Conservation (phyloP, 306 rosid genomes). For the Vigna radiata region DNA sequence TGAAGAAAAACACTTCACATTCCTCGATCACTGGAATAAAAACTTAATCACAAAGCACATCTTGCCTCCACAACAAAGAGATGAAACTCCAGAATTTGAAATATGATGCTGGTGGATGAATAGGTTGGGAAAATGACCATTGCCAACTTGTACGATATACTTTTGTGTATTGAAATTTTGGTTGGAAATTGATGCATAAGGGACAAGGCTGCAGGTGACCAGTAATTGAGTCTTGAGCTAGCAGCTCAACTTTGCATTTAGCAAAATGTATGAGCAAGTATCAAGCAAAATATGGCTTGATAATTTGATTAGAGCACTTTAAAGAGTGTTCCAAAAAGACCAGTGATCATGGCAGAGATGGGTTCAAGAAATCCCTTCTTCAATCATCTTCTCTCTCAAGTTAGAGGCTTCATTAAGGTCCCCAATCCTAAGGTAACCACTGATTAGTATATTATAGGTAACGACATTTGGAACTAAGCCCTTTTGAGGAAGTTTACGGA, state of each 20-base stretch:
- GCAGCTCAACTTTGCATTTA: slow-evolving; percentile 32
- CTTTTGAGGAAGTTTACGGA: slow-evolving; percentile 68
- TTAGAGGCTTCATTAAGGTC: slow-evolving; percentile 67
- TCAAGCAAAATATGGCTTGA: slow-evolving; percentile 44
- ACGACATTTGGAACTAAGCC: slow-evolving; percentile 75
- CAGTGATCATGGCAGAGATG: slow-evolving; percentile 54
- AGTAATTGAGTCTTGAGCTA: not conserved
- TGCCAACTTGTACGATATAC: not conserved
- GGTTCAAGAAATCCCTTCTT: slow-evolving; percentile 64
- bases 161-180: slow-evolving; percentile 7
- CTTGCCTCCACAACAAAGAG: slow-evolving; percentile 18
- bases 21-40: not conserved
- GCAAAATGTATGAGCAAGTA: slow-evolving; percentile 31
- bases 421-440: slow-evolving; percentile 66
- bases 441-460: slow-evolving; percentile 74
- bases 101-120: slow-evolving; percentile 33
- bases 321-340: slow-evolving; percentile 40
- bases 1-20: not conserved
- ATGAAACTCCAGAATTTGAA: slow-evolving; percentile 17
- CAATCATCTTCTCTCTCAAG: slow-evolving; percentile 68
- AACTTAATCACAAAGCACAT: slow-evolving; percentile 18
- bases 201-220: slow-evolving; percentile 25
- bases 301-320: slow-evolving; percentile 47
- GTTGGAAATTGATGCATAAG: slow-evolving; percentile 12
- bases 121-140: slow-evolving; percentile 5